phyloP scores from a whole-genome alignment of 2,329 filamentous ascomycete genomes.

The Trichoderma koningii region DNA sequence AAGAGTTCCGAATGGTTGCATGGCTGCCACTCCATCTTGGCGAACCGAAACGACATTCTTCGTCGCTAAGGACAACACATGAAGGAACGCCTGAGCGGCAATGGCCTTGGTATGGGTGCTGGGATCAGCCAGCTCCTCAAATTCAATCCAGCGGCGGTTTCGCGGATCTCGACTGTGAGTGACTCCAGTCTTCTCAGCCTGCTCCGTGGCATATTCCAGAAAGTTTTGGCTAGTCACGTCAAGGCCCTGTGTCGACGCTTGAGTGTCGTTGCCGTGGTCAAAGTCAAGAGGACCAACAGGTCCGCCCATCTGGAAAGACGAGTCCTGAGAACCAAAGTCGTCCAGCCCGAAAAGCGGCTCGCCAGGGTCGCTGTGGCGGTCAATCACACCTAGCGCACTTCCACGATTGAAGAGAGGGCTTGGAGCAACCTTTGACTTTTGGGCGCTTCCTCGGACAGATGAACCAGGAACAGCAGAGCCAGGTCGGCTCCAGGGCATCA shows the following conservation, averaged over 20 bases:
- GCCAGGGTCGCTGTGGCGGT: slow-evolving; percentile 50
- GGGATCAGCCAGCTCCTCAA: slow-evolving; percentile 69
- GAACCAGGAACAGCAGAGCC: slow-evolving; percentile 52
- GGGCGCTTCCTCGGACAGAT: slow-evolving; percentile 46
- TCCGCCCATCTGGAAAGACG: slow-evolving; percentile 36
- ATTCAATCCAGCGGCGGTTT: slow-evolving; percentile 56
- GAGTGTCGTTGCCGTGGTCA: slow-evolving; percentile 35
- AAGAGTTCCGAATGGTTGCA: slow-evolving; percentile 51
- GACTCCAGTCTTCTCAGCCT: slow-evolving; percentile 40
- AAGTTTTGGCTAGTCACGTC: slow-evolving; percentile 52
- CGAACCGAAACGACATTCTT: slow-evolving; percentile 63
- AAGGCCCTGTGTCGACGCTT: slow-evolving; percentile 42
- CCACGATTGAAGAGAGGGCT: slow-evolving; percentile 45
- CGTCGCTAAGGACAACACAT: slow-evolving; percentile 70
- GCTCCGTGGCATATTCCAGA: slow-evolving; percentile 45
- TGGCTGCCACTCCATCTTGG: slow-evolving; percentile 52
- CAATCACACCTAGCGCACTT: slow-evolving; percentile 44
- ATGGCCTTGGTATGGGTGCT: slow-evolving; percentile 57
- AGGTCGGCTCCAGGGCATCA: slow-evolving; percentile 56
- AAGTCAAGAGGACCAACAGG: slow-evolving; percentile 30
- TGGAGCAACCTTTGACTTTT: slow-evolving; percentile 39
- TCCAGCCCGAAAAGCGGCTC: slow-evolving; percentile 40
- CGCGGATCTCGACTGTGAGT: slow-evolving; percentile 39
- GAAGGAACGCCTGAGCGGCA: slow-evolving; percentile 74
- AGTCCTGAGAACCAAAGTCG: slow-evolving; percentile 40